phyloP scores from a whole-genome alignment of 2,329 filamentous ascomycete genomes.

The Xylariales sp. region DNA sequence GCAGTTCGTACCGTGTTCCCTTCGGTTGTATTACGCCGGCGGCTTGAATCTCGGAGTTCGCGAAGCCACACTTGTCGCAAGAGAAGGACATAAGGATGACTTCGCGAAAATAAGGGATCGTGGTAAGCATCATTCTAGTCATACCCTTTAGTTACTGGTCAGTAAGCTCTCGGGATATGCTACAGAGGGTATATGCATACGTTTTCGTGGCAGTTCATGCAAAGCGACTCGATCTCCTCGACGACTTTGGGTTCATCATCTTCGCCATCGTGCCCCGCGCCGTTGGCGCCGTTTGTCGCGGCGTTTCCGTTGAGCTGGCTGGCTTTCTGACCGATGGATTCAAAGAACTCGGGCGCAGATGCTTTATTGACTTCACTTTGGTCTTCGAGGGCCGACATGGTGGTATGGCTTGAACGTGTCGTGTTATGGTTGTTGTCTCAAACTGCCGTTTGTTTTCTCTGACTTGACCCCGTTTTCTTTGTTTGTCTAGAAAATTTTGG shows the following conservation, averaged over 20 bases:
- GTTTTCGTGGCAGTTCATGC: conserved; percentile 82
- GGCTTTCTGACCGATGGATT: conserved; percentile 58
- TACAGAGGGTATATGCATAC: conserved; percentile 40
- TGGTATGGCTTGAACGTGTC: conserved; percentile 12
- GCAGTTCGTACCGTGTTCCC: conserved; percentile 78
- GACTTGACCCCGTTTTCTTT: conserved; percentile 4
- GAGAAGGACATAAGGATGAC: conserved; percentile 96
- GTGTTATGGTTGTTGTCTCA: conserved; percentile 4
- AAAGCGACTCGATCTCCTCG: conserved; percentile 71
- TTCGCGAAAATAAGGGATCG: conserved; percentile 95
- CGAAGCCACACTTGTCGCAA: conserved; percentile 83
- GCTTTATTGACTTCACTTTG: conserved; percentile 28
- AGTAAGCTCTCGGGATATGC: too few species aligned
- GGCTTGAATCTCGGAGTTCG: conserved; percentile 90
- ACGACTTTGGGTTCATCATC: conserved; percentile 51
- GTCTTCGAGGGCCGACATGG: conserved; percentile 39
- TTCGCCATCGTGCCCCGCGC: conserved; percentile 24
- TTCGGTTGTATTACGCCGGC: conserved; percentile 89
- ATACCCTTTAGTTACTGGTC: conserved; percentile 72
- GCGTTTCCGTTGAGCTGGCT: conserved; percentile 41
- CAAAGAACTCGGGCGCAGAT: conserved; percentile 50
- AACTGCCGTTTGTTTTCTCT: not conserved
- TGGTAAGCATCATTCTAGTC: conserved; percentile 82
- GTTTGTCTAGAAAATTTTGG: conserved; percentile 11
- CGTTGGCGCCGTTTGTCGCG: conserved; percentile 19